phyloP scores from a whole-genome alignment of 2,329 filamentous ascomycete genomes.

The Arthrobotrys pseudoclavata region DNA sequence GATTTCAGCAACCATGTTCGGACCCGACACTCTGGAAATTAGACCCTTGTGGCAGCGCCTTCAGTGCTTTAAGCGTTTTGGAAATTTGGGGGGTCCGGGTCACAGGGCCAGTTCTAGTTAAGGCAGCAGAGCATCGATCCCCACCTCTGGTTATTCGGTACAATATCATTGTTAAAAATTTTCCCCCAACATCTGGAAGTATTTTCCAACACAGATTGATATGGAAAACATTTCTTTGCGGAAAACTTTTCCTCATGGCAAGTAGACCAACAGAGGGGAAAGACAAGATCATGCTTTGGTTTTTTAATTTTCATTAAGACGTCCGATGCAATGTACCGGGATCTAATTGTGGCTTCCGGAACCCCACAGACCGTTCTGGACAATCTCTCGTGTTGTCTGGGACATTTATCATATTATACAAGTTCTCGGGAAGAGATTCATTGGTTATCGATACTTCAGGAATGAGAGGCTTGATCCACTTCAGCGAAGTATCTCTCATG shows the following conservation, averaged over 20 bases:
- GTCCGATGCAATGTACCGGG: no score
- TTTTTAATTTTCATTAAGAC: no score
- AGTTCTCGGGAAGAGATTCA: slow-evolving; percentile 17
- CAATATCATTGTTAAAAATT: slow-evolving; percentile 37
- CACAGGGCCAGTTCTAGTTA: slow-evolving; percentile 41
- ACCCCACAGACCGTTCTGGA: slow-evolving; percentile 54
- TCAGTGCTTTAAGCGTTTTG: slow-evolving; percentile 44
- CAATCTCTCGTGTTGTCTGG: slow-evolving; percentile 44
- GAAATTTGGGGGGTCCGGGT: slow-evolving; percentile 54
- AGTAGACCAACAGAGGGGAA: background rate
- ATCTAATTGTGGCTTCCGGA: slow-evolving; percentile 34
- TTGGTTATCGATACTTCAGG: slow-evolving; percentile 25
- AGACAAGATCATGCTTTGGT: background rate
- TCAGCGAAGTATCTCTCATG: slow-evolving; percentile 54
- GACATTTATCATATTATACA: slow-evolving; percentile 28
- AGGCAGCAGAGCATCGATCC: slow-evolving; percentile 39
- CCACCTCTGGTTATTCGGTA: slow-evolving; percentile 23
- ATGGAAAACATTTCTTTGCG: background rate
- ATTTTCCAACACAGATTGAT: slow-evolving; percentile 3
- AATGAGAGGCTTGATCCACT: slow-evolving; percentile 52
- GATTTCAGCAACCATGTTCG: slow-evolving; percentile 51
- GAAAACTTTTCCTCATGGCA: no score
- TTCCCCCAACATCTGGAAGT: background rate
- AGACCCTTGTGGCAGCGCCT: slow-evolving; percentile 48
- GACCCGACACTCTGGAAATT: slow-evolving; percentile 60